Evolutionary conservation across 2,329 filamentous ascomycete genomes (phyloP).

Genomic region (Beauveria caledonica): DNA sequence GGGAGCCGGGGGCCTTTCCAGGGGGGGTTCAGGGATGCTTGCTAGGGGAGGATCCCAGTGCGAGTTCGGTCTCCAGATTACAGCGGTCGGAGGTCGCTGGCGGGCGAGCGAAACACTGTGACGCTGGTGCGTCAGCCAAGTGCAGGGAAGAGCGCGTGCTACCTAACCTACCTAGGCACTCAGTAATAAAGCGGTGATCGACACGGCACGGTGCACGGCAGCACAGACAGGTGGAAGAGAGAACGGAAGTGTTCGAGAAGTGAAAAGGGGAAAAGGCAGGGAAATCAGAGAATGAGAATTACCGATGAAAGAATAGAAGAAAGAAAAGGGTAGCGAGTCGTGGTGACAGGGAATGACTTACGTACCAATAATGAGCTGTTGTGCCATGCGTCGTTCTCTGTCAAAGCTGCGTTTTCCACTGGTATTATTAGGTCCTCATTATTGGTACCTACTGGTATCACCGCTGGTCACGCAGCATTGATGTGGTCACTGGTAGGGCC

Average conservation of each 20-base stretch:
- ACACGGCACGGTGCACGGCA: background rate
- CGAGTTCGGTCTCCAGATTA: background rate
- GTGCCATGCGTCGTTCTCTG: background rate
- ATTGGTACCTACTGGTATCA: too few species aligned
- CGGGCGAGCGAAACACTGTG: conserved; percentile 2
- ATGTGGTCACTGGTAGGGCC: background rate
- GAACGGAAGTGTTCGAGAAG: too few species aligned
- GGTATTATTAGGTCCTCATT: too few species aligned
- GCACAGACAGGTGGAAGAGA: background rate
- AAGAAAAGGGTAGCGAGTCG: background rate
- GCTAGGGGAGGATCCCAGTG: background rate
- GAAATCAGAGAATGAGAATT: background rate
- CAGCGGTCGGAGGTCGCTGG: background rate
- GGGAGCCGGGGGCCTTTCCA: background rate
- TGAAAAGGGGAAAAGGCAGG: background rate
- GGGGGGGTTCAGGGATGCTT: background rate
- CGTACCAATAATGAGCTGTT: background rate
- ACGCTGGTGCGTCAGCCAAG: conserved; percentile 10
- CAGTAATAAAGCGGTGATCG: background rate
- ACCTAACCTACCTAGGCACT: too few species aligned
- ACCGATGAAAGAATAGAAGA: background rate
- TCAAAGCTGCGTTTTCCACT: too few species aligned
- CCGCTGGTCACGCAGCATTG: too few species aligned
- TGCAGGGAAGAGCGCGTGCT: background rate
- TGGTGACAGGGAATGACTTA: background rate